Base-by-base conservation (phyloP, 176 grass and related monocot species). In the Dactylis glomerata region DNA sequence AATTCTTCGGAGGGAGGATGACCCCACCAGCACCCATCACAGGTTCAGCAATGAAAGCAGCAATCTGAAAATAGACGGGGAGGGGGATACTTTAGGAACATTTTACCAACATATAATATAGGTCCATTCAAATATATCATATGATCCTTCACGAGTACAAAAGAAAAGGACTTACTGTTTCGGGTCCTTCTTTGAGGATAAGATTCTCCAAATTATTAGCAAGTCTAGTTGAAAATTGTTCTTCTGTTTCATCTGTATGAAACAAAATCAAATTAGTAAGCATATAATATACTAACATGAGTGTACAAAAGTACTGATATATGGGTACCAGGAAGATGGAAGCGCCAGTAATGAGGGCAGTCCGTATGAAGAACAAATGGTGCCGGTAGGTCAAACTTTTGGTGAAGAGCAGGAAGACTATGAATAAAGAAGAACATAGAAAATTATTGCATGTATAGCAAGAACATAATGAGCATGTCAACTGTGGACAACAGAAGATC, bases 11-110 rank as follows among this genome's bases (percentile, higher is more conserved):
- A 88, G 96, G 96, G 85, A 45, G 91, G 74, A 98, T 94, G 74
- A 98, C 96, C 84, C 96, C 96, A 63, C 96, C 96, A 23, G 93
- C 96, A 49, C 96, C 93, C 89, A 98, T 95, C 46, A 98, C 96
- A 67, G 96, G 96, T 90, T 98, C 96, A 51, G 91, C 93, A 84
- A 98, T 98, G 85, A 98, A 98, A 78, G 96, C 96, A 67, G 96
- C 96, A 86, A 98, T 95, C 96, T 98, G 81, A 26, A 81, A 82
- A 54, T 22, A 50, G 1, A 68, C n/a, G 22, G 65, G 27, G 57
- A 36, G 44, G 68, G n/a, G 4, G 8, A 8, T 57, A 34, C 10
- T 23, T 83, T 23, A 81, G 10, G 7, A 32, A 81, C 37, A 23
- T 13, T 50, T 34, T 47, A 30, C 2, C 47, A 78, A 57, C 32